These are phyloP conservation scores for Margaritispora aquatica DNA, from an alignment of 495 filamentous ascomycete species.

Conservation along the genomic window DNA sequence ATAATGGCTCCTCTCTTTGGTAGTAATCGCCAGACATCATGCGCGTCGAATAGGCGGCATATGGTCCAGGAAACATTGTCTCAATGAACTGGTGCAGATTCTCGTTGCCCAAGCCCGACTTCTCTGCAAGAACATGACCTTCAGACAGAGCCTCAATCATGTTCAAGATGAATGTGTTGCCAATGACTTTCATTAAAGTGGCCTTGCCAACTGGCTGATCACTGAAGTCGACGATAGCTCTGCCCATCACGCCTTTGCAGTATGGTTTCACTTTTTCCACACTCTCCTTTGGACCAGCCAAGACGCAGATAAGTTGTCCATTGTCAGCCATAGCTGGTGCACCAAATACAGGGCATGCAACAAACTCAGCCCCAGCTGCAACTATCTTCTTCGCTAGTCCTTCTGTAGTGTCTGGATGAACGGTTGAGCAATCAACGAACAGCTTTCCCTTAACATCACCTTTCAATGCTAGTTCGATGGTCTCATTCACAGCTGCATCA, in stretches of 20 bases:
- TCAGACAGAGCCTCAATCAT: constrained; percentile 77
- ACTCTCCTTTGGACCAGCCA: constrained; percentile 56
- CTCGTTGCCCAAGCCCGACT: constrained; percentile 65
- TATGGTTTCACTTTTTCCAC: constrained; percentile 66
- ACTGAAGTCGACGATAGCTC: constrained; percentile 63
- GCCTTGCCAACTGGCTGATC: constrained; percentile 53
- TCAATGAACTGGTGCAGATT: constrained; percentile 65
- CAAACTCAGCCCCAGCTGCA: constrained; percentile 60
- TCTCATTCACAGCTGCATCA: constrained; percentile 59
- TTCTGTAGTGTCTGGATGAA: constrained; percentile 78
- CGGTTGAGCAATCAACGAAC: constrained; percentile 81
- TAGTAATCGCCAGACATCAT: constrained; percentile 72
- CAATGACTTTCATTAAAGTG: constrained; percentile 69
- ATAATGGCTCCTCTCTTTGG: constrained; percentile 59
- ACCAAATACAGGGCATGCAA: constrained; percentile 79
- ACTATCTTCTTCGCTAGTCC: constrained; percentile 47
- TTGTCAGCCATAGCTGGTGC: constrained; percentile 66
- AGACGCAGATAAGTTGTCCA: constrained; percentile 69
- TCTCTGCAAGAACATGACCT: constrained; percentile 71
- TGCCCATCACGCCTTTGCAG: constrained; percentile 71
- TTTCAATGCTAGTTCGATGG: constrained; percentile 48
- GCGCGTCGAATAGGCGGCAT: constrained; percentile 63
- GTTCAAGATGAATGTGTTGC: constrained; percentile 81
- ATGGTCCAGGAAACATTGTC: constrained; percentile 48
- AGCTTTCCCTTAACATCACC: constrained; percentile 58